Base-by-base conservation (phyloP, 257 asterid genomes). In the Leptodermis oblonga region DNA sequence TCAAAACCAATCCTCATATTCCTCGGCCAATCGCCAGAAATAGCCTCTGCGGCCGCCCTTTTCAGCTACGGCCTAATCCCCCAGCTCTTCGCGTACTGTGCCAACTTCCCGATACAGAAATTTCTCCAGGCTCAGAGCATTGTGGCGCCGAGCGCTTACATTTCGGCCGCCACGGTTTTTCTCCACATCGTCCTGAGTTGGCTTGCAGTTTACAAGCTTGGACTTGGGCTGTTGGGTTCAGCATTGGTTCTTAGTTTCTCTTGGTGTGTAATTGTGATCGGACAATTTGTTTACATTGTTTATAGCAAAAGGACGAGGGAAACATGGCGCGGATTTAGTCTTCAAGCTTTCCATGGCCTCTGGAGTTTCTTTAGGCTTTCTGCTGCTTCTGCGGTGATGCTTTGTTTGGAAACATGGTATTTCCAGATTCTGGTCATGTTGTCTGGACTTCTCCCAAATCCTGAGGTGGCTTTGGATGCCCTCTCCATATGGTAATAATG, bases 351-450 rank as follows among this genome's bases (percentile, higher is more conserved):
- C 61, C 64, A 81, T 4, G 92, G 88, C 3, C 77, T 86, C 1
- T 81, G 88, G 88, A 70, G 20, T 0, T 88, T 88, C 23, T 81
- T 84, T 22, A 88, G 84, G 69, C 72, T 88, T 53, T 88, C 92
- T 0, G 82, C 82, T 7, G 82, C 94, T 0, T 87, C 94, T 0
- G 86, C 89, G 3, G 83, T 87, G 31, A 87, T 87, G 94, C 81
- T 85, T n/a, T 81, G 87, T 63, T 69, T 87, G 63, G 90, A 87
- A 68, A 76, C 84, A 6, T 87, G 95, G 95, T 87, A 87, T 54
- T 77, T 73, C 53, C 87, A 83, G 77, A 67, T 86, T 43, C 69
- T 87, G 10, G 71, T 84, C 3, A 59, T 87, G 70, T 41, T 87
- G 52, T 82, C 86, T 42, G 92, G 95, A 0, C 15, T 82, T 82